These are phyloP conservation scores for Lepraria neglecta DNA, from an alignment of 495 filamentous ascomycete genomes.

Conservation along the genomic window DNA sequence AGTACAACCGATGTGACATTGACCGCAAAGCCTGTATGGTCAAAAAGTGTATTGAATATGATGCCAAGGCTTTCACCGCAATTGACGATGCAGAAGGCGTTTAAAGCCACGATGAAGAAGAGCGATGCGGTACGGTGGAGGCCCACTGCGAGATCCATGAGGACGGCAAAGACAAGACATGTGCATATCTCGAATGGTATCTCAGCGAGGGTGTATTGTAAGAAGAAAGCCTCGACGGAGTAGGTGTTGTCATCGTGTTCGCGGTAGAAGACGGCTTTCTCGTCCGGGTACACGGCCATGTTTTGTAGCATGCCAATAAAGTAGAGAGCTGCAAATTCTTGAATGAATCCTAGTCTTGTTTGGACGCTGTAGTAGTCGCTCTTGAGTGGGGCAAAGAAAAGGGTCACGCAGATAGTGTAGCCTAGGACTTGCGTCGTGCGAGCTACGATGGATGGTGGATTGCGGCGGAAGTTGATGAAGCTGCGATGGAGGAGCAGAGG, in stretches of 20 bases:
- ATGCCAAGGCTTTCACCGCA: constrained; percentile 73
- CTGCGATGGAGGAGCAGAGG: constrained; percentile 58
- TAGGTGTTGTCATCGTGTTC: constrained; percentile 55
- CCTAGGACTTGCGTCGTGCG: constrained; percentile 63
- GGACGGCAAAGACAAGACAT: constrained; percentile 54
- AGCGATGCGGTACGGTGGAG: constrained; percentile 53
- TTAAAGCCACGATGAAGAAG: constrained; percentile 60
- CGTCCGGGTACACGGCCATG: constrained; percentile 62
- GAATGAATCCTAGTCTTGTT: constrained; percentile 63
- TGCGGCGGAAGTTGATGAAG: constrained; percentile 59
- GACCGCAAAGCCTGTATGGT: constrained; percentile 67
- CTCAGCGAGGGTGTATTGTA: constrained; percentile 59
- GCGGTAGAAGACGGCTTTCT: constrained; percentile 32
- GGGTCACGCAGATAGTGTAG: constrained; percentile 55
- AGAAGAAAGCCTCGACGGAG: constrained; percentile 59
- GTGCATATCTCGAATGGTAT: constrained; percentile 62
- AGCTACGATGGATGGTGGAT: constrained; percentile 56
- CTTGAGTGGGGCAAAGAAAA: constrained; percentile 67
- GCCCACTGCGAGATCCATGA: constrained; percentile 55
- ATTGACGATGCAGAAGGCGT: constrained; percentile 63
- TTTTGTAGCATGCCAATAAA: constrained; percentile 77
- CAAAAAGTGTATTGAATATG: constrained; percentile 69
- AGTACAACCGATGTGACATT: constrained; percentile 60
- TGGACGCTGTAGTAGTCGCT: constrained; percentile 62
- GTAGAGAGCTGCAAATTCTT: constrained; percentile 63